Percentiles rank a stretch among this genome's conserved stretches.
Conservation (phyloP, 495 filamentous ascomycete genomes). For the Aspergillus sclerotioniger region DNA sequence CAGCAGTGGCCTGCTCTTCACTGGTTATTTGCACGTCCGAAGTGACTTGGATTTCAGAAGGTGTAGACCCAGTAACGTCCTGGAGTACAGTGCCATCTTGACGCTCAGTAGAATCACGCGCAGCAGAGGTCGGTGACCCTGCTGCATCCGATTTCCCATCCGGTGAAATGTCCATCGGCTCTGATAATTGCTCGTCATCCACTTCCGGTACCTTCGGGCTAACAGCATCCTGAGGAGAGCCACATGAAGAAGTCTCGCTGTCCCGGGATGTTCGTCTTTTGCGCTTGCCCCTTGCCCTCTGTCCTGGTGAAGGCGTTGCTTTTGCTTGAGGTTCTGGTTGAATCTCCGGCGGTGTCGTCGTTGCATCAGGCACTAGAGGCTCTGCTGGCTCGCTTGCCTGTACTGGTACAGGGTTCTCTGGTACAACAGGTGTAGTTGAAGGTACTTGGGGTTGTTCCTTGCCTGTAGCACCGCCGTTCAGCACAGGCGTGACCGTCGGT, state of each 20-base stretch:
- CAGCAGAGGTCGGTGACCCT: not conserved
- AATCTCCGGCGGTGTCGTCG: not conserved
- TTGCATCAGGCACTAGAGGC: not conserved
- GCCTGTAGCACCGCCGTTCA: not conserved
- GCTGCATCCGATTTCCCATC: not conserved
- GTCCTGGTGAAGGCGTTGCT: constrained; percentile 11
- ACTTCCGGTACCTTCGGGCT: not conserved
- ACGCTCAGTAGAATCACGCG: not conserved
- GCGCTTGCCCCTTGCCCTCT: constrained; percentile 10
- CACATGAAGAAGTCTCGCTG: not conserved
- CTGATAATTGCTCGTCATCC: not conserved
- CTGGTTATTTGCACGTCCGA: not conserved
- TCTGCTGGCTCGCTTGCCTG: not conserved
- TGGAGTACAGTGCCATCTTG: not conserved
- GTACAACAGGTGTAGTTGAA: not conserved
- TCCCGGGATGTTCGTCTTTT: constrained; percentile 12
- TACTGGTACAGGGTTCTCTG: not conserved
- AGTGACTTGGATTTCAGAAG: not conserved
- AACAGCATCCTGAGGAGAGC: not conserved
- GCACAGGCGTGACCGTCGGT: not conserved
- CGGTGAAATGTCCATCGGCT: not conserved
- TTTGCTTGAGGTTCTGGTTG: constrained; percentile 9
- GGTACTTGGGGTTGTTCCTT: constrained; percentile 3
- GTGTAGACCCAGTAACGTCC: not conserved
- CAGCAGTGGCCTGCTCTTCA: not conserved